Conservation (phyloP, 2,329 filamentous ascomycete genomes). For the Diplodia seriata region DNA sequence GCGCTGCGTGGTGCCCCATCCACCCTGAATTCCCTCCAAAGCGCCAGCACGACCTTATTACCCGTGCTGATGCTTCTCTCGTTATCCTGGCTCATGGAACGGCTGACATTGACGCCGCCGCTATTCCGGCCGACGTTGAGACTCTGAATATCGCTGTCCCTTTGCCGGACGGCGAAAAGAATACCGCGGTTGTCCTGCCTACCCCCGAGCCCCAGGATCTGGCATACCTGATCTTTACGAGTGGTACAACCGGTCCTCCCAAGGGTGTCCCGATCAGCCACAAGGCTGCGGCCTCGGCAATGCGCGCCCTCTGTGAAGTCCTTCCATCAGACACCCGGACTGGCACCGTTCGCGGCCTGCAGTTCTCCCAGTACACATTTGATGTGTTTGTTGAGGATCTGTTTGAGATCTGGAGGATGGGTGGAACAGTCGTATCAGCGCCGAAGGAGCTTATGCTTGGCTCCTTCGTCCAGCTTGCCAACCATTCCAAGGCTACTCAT, state of each 20-base stretch:
- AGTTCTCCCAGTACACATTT: constrained; percentile 57
- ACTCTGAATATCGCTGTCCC: constrained; percentile 48
- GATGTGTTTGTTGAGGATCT: constrained; percentile 61
- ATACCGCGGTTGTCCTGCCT: background rate
- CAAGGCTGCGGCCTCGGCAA: constrained; percentile 38
- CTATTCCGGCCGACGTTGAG: constrained; percentile 21
- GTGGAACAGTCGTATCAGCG: constrained; percentile 59
- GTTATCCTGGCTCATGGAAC: constrained; percentile 18
- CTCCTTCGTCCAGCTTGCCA: constrained; percentile 38
- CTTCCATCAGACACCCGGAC: constrained; percentile 42
- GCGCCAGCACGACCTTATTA: constrained; percentile 48
- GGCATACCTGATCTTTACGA: constrained; percentile 32
- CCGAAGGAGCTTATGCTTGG: constrained; percentile 58
- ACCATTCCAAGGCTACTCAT: constrained; percentile 37
- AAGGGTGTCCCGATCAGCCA: constrained; percentile 32
- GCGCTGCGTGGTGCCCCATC: constrained; percentile 52
- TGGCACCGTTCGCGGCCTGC: constrained; percentile 37
- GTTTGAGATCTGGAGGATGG: constrained; percentile 55
- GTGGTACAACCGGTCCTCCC: constrained; percentile 29
- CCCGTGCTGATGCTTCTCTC: constrained; percentile 35
- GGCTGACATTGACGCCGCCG: background rate
- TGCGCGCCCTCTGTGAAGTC: constrained; percentile 38
- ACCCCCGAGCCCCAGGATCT: constrained; percentile 49
- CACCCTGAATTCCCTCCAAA: constrained; percentile 45
- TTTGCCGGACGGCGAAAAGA: background rate